Base-by-base conservation (phyloP, 352 stramenopile genomes). In the Globisporangium recalcitrans region DNA sequence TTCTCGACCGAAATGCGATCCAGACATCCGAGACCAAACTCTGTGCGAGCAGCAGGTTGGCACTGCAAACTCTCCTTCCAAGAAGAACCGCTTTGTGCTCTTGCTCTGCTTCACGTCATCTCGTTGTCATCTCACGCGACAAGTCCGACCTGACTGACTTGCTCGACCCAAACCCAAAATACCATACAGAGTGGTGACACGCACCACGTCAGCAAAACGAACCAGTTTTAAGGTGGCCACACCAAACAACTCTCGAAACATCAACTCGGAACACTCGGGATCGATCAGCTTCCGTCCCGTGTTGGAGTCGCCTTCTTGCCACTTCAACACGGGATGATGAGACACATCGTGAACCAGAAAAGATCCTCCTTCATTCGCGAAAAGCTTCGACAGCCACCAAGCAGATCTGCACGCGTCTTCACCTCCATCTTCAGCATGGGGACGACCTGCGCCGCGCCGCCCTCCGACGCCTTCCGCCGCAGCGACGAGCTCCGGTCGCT, bases 401-500 rank as follows among this genome's bases (percentile, higher is more conserved):
- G 38, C 38, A 46, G 16, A n/a, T n/a, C n/a, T n/a, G n/a, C n/a
- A n/a, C n/a, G 38, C 38, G 22, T 54, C 44, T 32, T 49, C n/a
- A 11, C 34, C 32, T 51, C 14, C 55, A 40, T 31, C 9, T 49
- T 31, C 49, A 4, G 16, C 26, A 58, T 71, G 71, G 31, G 60
- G 55, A 42, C 64, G 26, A 49, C 53, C 52, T 16, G 63, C 67
- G 34, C 61, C 27, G 40, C 69, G 2, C 51, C 79, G n/a, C 76
- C 79, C 2, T 68, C 67, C 4, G 57, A 60, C 38, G 38, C 82
- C 48, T 89, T 89, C 64, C 65, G 49, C 13, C 76, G 66, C 36
- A 84, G 78, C 3, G 74, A 80, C 13, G 80, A 70, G 32, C 62
- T 91, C 31, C 54, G 75, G 48, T 60, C 65, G 54, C 78, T 91